Base-by-base conservation (phyloP, 345 rosid species). In the Populus euphratica region DNA sequence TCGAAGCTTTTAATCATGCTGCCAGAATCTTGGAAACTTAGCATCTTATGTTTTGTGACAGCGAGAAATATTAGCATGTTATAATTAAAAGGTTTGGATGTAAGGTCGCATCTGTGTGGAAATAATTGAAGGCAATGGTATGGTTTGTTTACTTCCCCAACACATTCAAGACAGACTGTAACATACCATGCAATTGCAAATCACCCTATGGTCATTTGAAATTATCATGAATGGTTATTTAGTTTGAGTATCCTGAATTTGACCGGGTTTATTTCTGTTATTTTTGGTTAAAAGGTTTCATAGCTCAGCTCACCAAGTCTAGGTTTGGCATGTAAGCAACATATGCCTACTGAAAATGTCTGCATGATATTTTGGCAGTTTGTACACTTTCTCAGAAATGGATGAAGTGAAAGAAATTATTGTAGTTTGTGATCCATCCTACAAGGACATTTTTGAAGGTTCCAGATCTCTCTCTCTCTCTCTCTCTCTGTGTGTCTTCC, bases 381-480 rank as follows among this genome's bases (percentile, higher is more conserved):
- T 95, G 29, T 90, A 86, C 85, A 91, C 93, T 6, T 93, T 95
- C 86, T 89, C 99, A 9, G 81, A 78, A 69, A 90, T 93, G 97
- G 68, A 56, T 73, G 85, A 90, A 90, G 94, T 95, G 77, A 92
- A 92, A 86, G 99, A 95, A 86, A 91, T 95, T 78, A 83, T 95
- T 72, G 94, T 95, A 41, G 98, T 95, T n/a, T 95, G 99, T 69
- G 97, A 95, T 90, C 98, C 98, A 31, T 92, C 94, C 31, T 95
- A 93, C 89, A 77, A 81, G 63, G 98, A 95, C 71, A 80, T 93
- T 47, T 93, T 95, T 82, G 91, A 95, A 95, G 99, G 99, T 93
- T 76, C 75, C 8, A 61, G 69, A 72, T 72, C 73, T 75, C 73
- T 33, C 76, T 67, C 59, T 44, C 29, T 54, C 69, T 62, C 69